phyloP scores from a whole-genome alignment of 208 protist species.

The Wallacemonas sp. region DNA sequence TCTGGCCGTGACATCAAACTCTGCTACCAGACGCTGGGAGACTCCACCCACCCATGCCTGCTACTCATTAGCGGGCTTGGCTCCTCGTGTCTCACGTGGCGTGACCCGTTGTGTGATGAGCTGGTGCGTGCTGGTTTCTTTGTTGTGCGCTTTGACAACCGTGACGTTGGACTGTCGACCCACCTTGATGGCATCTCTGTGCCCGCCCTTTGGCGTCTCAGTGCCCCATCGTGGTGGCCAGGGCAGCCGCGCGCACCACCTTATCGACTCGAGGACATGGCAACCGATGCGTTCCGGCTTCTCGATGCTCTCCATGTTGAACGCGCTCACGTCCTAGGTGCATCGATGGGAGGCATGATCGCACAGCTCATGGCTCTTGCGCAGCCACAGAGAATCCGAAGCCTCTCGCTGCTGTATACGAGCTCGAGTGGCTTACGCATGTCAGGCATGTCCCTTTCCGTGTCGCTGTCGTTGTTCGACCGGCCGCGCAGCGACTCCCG shows the following conservation, averaged over 20 bases:
- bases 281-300: constrained; percentile 6
- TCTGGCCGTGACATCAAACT: constrained; percentile 4
- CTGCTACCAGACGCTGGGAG: constrained; percentile 20
- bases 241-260: background rate
- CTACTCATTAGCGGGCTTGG: constrained; percentile 19
- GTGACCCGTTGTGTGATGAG: constrained; percentile 7
- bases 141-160: constrained; percentile 25
- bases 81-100: constrained; percentile 10
- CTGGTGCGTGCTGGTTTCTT: constrained; percentile 11
- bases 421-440: background rate
- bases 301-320: constrained; percentile 11
- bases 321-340: constrained; percentile 19
- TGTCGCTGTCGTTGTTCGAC: constrained; percentile 12
- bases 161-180: constrained; percentile 21
- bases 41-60: background rate
- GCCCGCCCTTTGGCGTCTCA: constrained; percentile 2
- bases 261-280: constrained; percentile 21
- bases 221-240: background rate
- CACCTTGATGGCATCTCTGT: background rate
- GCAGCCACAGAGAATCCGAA: background rate
- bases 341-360: constrained; percentile 27
- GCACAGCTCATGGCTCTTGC: constrained; percentile 17
- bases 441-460: constrained; percentile 9
- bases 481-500: background rate
- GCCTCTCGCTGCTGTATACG: constrained; percentile 10